phyloP scores from a whole-genome alignment of 208 protist species.

The Kentomonas sorsogonicus region DNA sequence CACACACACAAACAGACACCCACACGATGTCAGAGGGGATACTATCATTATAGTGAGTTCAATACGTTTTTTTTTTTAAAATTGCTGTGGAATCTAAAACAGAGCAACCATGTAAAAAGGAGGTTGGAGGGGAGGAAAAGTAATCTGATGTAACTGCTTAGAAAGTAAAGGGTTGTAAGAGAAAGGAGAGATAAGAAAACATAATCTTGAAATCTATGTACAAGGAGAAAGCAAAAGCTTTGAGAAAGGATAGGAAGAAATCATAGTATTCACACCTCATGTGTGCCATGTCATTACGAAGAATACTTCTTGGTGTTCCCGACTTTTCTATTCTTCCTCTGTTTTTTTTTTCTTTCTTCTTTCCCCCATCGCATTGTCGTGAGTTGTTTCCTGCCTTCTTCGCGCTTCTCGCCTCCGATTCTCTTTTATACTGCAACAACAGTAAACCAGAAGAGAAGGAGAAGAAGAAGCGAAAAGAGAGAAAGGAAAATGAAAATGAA shows the following conservation, averaged over 20 bases:
- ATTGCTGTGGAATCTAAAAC: slow-evolving; percentile 4
- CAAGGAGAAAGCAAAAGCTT: slow-evolving; percentile 2
- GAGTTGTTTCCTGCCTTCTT: neutral
- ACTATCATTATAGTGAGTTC: too few relatives aligned
- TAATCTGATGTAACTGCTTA: slow-evolving; percentile 1
- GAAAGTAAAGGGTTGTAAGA: neutral
- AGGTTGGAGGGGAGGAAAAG: neutral
- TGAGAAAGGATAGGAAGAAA: too few relatives aligned
- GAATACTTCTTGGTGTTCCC: slow-evolving; percentile 3
- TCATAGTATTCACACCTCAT: too few relatives aligned
- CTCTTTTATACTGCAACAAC: too few relatives aligned
- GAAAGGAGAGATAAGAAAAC: slow-evolving; percentile 2
- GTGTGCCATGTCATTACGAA: neutral
- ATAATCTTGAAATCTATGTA: too few relatives aligned
- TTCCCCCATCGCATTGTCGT: neutral
- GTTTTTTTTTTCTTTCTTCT: neutral
- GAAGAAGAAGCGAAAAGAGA: neutral
- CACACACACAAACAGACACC: too few relatives aligned
- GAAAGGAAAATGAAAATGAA: neutral
- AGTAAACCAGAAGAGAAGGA: neutral
- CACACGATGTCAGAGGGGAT: too few relatives aligned
- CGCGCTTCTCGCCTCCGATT: too few relatives aligned
- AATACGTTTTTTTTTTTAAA: slow-evolving; percentile 1
- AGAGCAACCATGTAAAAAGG: neutral
- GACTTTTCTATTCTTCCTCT: neutral